These are phyloP conservation scores for Acmispon strigosus DNA, from an alignment of 306 rosid species.

Conservation along the genomic window DNA sequence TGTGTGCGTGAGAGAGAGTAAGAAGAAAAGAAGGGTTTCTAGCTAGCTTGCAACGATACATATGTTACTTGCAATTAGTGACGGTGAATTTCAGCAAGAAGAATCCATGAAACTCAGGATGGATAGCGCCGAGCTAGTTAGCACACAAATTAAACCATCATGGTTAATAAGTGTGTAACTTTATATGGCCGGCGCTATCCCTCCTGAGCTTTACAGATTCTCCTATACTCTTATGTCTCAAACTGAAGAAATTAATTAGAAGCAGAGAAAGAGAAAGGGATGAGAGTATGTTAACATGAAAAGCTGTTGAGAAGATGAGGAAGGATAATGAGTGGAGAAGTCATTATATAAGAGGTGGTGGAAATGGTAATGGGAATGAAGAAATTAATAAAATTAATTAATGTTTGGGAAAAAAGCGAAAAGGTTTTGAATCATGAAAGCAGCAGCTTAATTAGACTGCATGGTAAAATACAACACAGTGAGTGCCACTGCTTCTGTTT, in stretches of 20 bases:
- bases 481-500: neutral
- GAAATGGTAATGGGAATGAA: neutral
- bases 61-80: too few species aligned
- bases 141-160: neutral
- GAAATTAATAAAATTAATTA: neutral
- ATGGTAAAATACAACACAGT: neutral
- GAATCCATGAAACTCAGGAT: constrained; percentile 77
- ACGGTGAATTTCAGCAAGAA: constrained; percentile 25
- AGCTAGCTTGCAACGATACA: neutral
- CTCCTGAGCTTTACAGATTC: constrained; percentile 88
- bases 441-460: constrained; percentile 29
- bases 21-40: neutral
- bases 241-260: too few species aligned
- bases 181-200: constrained; percentile 77
- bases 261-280: neutral
- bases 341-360: constrained; percentile 47
- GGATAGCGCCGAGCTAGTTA: constrained; percentile 56
- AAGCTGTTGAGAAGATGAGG: constrained; percentile 5
- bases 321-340: constrained; percentile 13
- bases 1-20: neutral
- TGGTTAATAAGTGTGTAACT: neutral
- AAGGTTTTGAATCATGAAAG: constrained; percentile 18
- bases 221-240: constrained; percentile 22
- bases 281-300: too few species aligned
- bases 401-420: neutral